phyloP scores from a whole-genome alignment of 768 basidiomycete genomes.

The Trametes sanguinea region DNA sequence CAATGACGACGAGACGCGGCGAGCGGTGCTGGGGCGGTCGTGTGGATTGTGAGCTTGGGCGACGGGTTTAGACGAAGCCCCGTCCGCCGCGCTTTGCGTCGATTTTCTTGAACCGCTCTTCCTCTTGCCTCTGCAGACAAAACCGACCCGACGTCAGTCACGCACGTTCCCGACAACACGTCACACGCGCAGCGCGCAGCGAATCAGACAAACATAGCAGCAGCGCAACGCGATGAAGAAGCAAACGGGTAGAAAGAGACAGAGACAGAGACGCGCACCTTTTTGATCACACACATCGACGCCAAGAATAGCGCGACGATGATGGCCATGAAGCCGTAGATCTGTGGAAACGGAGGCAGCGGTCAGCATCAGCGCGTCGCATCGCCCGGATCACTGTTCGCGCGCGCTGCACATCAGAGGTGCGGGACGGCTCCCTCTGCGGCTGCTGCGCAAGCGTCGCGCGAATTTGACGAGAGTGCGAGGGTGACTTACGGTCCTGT shows the following conservation, averaged over 20 bases:
- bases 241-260: not conserved
- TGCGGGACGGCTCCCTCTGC: not conserved
- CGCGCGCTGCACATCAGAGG: not conserved
- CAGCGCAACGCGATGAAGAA: not conserved
- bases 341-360: slow-evolving; percentile 34
- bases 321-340: slow-evolving; percentile 85
- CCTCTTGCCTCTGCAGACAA: slow-evolving; percentile 63
- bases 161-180: not conserved
- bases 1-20: not conserved
- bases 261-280: slow-evolving; percentile 48
- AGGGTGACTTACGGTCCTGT: slow-evolving; percentile 17
- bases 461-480: not conserved
- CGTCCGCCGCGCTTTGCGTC: slow-evolving; percentile 85
- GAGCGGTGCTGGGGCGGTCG: not conserved
- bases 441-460: not conserved
- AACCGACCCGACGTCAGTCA: not conserved
- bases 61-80: slow-evolving; percentile 67
- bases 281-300: slow-evolving; percentile 85
- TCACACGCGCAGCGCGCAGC: too few relatives aligned
- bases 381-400: not conserved
- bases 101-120: slow-evolving; percentile 85
- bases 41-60: not conserved
- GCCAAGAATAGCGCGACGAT: slow-evolving; percentile 75
- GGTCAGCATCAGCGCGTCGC: slow-evolving; percentile 11
- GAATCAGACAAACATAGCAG: not conserved